Evolutionary conservation across 2,329 filamentous ascomycete genomes (phyloP), one percentile per base, ranked within the genome.

Genomic region (Polychaeton citri): DNA sequence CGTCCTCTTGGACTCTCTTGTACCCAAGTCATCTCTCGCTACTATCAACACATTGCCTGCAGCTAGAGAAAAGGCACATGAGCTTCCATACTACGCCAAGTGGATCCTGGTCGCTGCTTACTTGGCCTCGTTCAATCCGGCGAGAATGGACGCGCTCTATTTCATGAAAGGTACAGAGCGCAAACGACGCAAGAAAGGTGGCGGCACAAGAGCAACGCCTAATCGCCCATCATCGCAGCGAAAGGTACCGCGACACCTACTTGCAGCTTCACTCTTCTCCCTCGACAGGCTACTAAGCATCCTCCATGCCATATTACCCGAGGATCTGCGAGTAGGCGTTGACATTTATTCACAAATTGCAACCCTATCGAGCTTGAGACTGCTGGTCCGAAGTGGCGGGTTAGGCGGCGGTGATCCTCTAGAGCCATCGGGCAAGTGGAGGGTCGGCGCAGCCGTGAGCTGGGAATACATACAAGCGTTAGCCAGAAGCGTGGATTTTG

Each of bases 281-380:
- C 62, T 88, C 10, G 83, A 90, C 59, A 69, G 83, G 21, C 73
- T 88, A 66, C 66, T 88, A 36, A 80, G 83, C 6, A 84, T 90
- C 17, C 81, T 85, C 44, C 71, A 74, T 7, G 75, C 79, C 1
- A 70, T 87, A 40, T 58, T 76, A 12, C 65, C 61, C 13, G 64
- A 64, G 32, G 54, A 57, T 4, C 50, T 67, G 2, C 36, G 51
- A 17, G 51, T 55, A 0, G 60, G 62, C 26, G 62, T 65, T 37
- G 68, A 72, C 47, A 40, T 72, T 17, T 63, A 63, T 34, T 65
- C 64, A 5, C 61, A 69, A 28, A 68, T 90, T 33, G 77, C 81
- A 3, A 88, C 82, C 15, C 61, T 90, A 38, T 72, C 76, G 2
- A 83, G 79, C 46, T 58, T 90, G 53, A 60, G 80, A 30, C 52